Evolutionary conservation across 352 stramenopile genomes (phyloP), one percentile per base, ranked within the genome.

Genomic region (Phytophthora idaei): DNA sequence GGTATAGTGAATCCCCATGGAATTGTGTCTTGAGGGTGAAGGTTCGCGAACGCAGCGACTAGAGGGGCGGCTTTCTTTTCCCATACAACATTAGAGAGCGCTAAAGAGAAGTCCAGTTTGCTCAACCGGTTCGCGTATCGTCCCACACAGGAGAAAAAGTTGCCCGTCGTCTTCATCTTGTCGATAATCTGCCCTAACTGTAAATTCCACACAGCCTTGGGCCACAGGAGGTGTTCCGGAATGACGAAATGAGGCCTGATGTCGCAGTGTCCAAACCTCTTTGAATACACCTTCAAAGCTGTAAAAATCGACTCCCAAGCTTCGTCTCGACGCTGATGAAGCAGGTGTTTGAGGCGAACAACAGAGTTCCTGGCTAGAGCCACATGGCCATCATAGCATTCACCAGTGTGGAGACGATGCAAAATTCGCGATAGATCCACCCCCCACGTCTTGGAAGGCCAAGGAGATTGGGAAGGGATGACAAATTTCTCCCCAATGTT

Each of bases 391-490:
- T 64, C 59, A 28, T 77, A 77, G 10, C 28, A 69, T 17, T 73
- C 55, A 1, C 64, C 59, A 55, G 29, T 59, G 10, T 64, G 32
- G 9, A 77, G 39, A 27, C 65, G 64, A 6, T 68, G 64, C 14
- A 71, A 28, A 17, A 77, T 65, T 7, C 25, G 50, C 1, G 65
- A 47, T 3, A 77, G 50, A 52, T 74, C 54, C 60, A 74, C 71
- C 5, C 55, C 64, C 64, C 69, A 77, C 8, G 60, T 71, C n/a
- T 58, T 64, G 4, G 31, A 27, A 27, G 69, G 69, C 69, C 69
- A 77, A 0, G 60, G 50, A 21, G 31, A 47, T n/a, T 62, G 64
- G 39, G 50, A 74, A 5, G 69, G 64, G 14, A 77, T 55, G 12
- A 71, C 39, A 21, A 73, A 71, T 14, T 44, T 58, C 3, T 59